A percentile compares a stretch with the other conserved stretches of the same genome.
Evolutionary conservation across 2,329 filamentous ascomycete species (phyloP).

Genomic region (Eutypa lata): DNA sequence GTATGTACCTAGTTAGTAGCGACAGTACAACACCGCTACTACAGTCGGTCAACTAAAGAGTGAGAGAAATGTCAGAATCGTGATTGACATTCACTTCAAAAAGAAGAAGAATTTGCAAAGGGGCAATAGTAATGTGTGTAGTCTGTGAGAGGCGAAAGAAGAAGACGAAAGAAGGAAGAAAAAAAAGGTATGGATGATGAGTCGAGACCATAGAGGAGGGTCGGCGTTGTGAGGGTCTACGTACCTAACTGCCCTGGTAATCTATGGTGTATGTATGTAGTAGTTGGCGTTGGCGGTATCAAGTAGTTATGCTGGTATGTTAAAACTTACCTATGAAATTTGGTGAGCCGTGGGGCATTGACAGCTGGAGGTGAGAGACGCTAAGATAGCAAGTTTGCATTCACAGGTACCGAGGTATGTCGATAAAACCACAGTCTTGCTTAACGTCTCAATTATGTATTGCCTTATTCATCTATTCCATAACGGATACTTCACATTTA

Average conservation of each 20-base stretch:
- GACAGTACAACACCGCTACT: too few relatives aligned
- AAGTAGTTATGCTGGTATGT: too few relatives aligned
- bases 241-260: too few relatives aligned
- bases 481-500: too few relatives aligned
- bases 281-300: too few relatives aligned
- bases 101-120: background rate
- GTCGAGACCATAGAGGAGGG: background rate
- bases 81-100: background rate
- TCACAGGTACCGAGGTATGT: background rate
- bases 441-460: too few relatives aligned
- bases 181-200: background rate
- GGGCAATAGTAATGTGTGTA: background rate
- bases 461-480: too few relatives aligned
- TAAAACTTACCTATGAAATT: too few relatives aligned
- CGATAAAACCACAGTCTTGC: background rate
- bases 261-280: too few relatives aligned
- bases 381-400: background rate
- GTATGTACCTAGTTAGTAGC: background rate
- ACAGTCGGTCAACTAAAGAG: background rate
- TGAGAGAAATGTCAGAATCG: background rate
- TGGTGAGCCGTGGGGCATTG: constrained; percentile 1
- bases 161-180: background rate
- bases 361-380: background rate
- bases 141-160: background rate
- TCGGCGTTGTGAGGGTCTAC: background rate